phyloP scores from a whole-genome alignment of 2,329 filamentous ascomycete genomes.

The Calonectria hongkongensis region DNA sequence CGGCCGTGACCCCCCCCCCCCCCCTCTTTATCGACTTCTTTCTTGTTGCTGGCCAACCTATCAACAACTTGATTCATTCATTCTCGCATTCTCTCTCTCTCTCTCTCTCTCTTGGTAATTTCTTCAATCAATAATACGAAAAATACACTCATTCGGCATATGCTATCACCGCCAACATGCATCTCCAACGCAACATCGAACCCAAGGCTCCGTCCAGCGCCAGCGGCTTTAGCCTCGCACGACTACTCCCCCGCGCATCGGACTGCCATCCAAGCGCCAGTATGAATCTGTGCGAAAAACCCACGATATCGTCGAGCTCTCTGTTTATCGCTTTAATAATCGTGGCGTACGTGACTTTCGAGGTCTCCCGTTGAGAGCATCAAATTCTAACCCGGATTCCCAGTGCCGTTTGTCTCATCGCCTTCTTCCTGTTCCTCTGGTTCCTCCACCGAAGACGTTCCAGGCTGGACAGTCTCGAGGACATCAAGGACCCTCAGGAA shows the following conservation, averaged over 20 bases:
- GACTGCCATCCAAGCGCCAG: conserved; percentile 40
- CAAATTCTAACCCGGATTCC: not conserved
- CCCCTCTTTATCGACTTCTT: not conserved
- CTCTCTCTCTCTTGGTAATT: not conserved
- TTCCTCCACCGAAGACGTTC: conserved; percentile 49
- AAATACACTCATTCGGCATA: conserved; percentile 4
- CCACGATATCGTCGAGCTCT: conserved; percentile 40
- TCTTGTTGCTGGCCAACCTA: not conserved
- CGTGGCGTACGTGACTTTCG: conserved; percentile 39
- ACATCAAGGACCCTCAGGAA: conserved; percentile 52
- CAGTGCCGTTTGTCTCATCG: conserved; percentile 33
- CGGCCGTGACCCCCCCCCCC: conserved; percentile 9
- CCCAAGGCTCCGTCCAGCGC: conserved; percentile 33
- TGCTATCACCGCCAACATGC: conserved; percentile 44
- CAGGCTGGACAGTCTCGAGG: conserved; percentile 47
- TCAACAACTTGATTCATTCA: conserved; percentile 22
- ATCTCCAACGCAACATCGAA: conserved; percentile 38
- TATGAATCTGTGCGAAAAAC: conserved; percentile 52
- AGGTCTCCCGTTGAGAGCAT: not conserved
- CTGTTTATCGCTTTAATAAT: conserved; percentile 44
- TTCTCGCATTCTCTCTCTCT: not conserved
- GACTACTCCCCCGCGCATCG: conserved; percentile 48
- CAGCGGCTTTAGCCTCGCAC: conserved; percentile 41
- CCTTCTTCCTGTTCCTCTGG: conserved; percentile 46
- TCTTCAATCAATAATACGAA: not conserved